A percentile compares a stretch with the other conserved stretches of the same genome.
Evolutionary conservation across 2,329 filamentous ascomycete species (phyloP).

Genomic region (Apiospora phragmitis): DNA sequence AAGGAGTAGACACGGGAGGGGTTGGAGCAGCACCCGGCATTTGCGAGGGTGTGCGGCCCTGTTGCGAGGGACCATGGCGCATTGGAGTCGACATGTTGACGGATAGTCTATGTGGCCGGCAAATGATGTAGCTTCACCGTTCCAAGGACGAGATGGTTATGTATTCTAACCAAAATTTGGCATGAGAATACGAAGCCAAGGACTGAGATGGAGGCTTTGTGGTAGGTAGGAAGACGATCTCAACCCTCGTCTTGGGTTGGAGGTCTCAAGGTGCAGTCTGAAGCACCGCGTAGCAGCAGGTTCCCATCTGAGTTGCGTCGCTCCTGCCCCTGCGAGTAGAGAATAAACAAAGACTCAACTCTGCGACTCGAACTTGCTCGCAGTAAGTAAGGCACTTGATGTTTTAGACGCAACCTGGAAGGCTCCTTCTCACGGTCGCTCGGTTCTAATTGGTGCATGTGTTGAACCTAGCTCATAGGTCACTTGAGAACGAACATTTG

Average conservation of each 20-base stretch:
- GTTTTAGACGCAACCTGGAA: background rate
- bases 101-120: background rate
- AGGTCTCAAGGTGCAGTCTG: background rate
- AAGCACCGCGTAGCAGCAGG: background rate
- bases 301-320: background rate
- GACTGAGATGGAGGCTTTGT: background rate
- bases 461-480: background rate
- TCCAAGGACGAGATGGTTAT: background rate
- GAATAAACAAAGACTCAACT: background rate
- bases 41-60: constrained; percentile 52
- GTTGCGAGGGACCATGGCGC: constrained; percentile 46
- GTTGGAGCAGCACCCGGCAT: constrained; percentile 53
- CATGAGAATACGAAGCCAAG: background rate
- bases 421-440: background rate
- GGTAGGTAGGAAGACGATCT: background rate
- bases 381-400: background rate
- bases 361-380: background rate
- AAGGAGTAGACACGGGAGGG: constrained; percentile 67
- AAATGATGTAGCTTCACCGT: background rate
- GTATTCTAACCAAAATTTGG: background rate
- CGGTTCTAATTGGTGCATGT: background rate
- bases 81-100: constrained; percentile 35
- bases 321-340: background rate
- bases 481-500: background rate
- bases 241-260: background rate